Conservation (phyloP, 352 stramenopile genomes). For the Globisporangium paroecandrum region DNA sequence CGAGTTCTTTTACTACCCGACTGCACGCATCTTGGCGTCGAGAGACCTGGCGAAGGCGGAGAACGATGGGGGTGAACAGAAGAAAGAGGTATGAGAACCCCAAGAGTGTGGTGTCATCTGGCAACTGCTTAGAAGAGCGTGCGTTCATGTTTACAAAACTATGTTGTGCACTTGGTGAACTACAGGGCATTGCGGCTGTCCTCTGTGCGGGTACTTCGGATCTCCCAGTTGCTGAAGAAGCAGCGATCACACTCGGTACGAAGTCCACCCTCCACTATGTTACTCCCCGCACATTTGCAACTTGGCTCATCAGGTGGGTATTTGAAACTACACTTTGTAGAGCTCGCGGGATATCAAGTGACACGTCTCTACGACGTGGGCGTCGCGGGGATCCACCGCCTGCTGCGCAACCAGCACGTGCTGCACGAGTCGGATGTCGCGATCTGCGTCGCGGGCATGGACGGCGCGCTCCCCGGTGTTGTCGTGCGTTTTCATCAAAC, state of each 20-base stretch:
- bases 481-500: constrained; percentile 66
- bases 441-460: constrained; percentile 97
- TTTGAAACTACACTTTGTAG: constrained; percentile 24
- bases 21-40: constrained; percentile 67
- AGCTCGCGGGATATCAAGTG: constrained; percentile 87
- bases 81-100: not conserved
- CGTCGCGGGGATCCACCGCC: constrained; percentile 92
- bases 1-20: constrained; percentile 58
- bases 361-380: constrained; percentile 90
- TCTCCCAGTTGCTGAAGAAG: constrained; percentile 95
- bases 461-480: constrained; percentile 96
- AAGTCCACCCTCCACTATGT: not conserved
- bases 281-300: not conserved
- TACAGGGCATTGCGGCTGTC: constrained; percentile 58
- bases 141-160: not conserved
- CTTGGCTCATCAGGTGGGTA: not conserved
- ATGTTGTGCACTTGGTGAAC: not conserved
- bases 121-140: not conserved
- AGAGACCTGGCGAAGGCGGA: constrained; percentile 22
- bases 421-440: constrained; percentile 88
- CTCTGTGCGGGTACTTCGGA: constrained; percentile 96
- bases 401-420: constrained; percentile 85
- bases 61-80: not conserved
- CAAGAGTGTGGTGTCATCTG: not conserved
- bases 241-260: constrained; percentile 87